Evolutionary conservation across 2,329 filamentous ascomycete species (phyloP), one percentile per base, ranked within the genome.

Genomic region (Rugonectria rugulosa): DNA sequence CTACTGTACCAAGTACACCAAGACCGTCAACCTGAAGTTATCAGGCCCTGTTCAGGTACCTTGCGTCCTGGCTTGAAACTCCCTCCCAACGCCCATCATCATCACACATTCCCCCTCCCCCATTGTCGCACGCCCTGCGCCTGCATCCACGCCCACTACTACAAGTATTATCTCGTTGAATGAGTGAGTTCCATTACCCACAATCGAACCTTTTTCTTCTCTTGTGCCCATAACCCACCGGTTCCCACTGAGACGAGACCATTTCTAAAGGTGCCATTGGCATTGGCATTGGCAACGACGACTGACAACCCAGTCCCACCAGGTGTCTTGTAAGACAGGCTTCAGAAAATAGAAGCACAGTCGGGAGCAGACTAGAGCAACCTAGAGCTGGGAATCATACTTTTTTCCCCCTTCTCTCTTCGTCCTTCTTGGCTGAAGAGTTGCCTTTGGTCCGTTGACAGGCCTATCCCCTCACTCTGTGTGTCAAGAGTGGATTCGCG

Each of bases 371-470:
- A 45, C 23, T 36, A 51, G 37, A 51, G 53, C 45, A 55, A 49
- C 45, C 52, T 44, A 49, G 38, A 55, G 37, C 46, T 50, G 40
- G 14, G 20, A 45, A 45, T 45, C 44, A 44, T 47, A n/a, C n/a
- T 36, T 46, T 47, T 46, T 42, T 9, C 21, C 12, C 17, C 23
- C 27, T 4, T 45, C 19, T 32, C 8, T 31, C n/a, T n/a, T n/a
- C n/a, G n/a, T n/a, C n/a, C n/a, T n/a, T 7, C n/a, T 37, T 45
- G 11, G 49, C 57, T 59, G 58, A 43, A 46, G 19, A 38, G 20
- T 53, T 63, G 61, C 64, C 64, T 54, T 66, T 66, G 63, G 61
- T 65, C 64, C 61, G 61, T 61, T 57, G 57, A 23, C 57, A 53
- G 53, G 63, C 64, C 55, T 65, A 52, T 64, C 60, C 63, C 53